Base-by-base conservation (phyloP, 208 protist genomes). In the Chromosphaera perkinsii region DNA sequence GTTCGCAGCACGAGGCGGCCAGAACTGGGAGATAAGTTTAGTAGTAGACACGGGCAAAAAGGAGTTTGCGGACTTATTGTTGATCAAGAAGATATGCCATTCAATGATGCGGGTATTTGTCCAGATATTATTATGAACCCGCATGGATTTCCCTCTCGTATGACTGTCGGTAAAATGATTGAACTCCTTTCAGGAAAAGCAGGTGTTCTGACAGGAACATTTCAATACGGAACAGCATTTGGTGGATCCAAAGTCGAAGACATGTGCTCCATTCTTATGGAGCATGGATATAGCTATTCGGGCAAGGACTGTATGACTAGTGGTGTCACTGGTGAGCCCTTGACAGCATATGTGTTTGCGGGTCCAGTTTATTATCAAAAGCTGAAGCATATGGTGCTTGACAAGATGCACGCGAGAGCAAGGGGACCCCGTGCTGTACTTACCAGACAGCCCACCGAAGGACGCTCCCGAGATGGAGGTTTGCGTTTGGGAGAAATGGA, bases 91-190 rank as follows among this genome's bases (percentile, higher is more conserved):
- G 96, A 99, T 82, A 91, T 99, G 92, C 96, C 97, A 4, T 99
- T 99, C 75, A 96, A 88, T 57, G 87, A 95, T 66, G 64, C 84
- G 3, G 95, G 94, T 42, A 92, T 97, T 7, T 58, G 3, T 29
- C 98, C 97, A 0, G 98, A 99, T 74, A 95, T 99, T 77, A 98
- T 99, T 80, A 99, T 99, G 96, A 99, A 99, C 78, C 98, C 98
- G 17, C 97, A 99, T 78, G 97, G 95, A 60, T 99, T 99, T 79
- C 97, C 97, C 20, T 97, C 90, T 66, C 92, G 97, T 66, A 99
- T 99, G 97, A 99, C 97, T n/a, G 93, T 99, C 7, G 98, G 96
- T 14, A 99, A 99, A 79, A 78, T 99, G 66, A 90, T 99, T n/a
- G 97, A 99, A 76, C 85, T 98, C 0, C 67, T 99, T 3, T 89